Evolutionary conservation across 2,329 filamentous ascomycete genomes (phyloP), one percentile per base, ranked within the genome.

Genomic region (Penicillium verrucosum): DNA sequence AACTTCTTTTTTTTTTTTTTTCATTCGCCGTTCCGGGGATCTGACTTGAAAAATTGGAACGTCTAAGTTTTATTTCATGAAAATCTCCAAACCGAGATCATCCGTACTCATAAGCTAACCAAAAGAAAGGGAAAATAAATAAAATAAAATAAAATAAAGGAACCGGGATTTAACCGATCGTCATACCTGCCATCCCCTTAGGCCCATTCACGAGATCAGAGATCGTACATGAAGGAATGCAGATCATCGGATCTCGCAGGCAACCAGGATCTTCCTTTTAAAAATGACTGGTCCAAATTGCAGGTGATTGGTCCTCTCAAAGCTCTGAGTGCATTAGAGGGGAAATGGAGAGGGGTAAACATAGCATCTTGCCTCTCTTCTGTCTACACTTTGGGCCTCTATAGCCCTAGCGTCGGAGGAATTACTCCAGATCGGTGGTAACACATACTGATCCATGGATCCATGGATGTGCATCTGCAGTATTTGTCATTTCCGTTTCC

Each of bases 191-290:
- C 54, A 47, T 37, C 37, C 41, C 47, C 47, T 21, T n/a, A 34
- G 40, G 5, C 16, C 37, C 48, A 58, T 59, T 58, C 34, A 42
- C 27, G 27, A 59, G 53, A 62, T 62, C 58, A 54, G 56, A 58
- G 62, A 63, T 65, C 63, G 62, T 65, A 62, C 63, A 63, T 62
- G 43, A 55, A 47, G 58, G 56, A 48, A 64, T 62, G 62, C 59
- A 65, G 63, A 65, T 65, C 63, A 60, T 65, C 58, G 54, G 59
- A 63, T 63, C 58, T 61, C 56, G 53, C 58, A 60, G 51, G 42
- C 47, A 56, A 54, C 55, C 51, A 43, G 53, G 54, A 44, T 56
- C 36, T 30, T 12, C 53, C 32, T 25, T 30, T 18, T 14, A 5
- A 44, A 51, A 49, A 27, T 55, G 41, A 56, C 46, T 37, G 37